Evolutionary conservation across 495 filamentous ascomycete species (phyloP), one percentile per base, ranked within the genome.

Genomic region (Daldinia caldariorum): DNA sequence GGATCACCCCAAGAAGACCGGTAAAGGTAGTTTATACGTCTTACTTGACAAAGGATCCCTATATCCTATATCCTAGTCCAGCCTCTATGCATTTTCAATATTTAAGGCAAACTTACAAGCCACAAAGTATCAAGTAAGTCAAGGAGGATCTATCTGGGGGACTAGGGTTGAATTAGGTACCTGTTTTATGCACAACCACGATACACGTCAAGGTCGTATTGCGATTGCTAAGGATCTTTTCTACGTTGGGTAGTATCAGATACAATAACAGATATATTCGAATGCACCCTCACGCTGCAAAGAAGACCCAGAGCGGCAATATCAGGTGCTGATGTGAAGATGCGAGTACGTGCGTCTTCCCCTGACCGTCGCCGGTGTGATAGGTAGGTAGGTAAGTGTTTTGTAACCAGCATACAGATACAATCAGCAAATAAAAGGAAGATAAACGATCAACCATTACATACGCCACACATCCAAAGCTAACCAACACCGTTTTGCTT

Each of bases 261-360:
- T 55, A 63, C 37, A 47, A 47, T 47, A 10, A 10, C 43, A 26
- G 26, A 3, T 22, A 47, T 18, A 59, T 37, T 20, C 37, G 35
- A 51, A 66, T 57, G 62, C 53, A 41, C 56, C 22, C 35, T 38
- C 34, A 59, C 34, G 55, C 39, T 37, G 59, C 56, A 60, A 41
- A 39, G 63, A 43, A 34, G 51, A 49, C 9, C 45, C 12, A 6
- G 43, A 47, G 58, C 49, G 56, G 60, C 34, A 51, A 72, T 65
- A 72, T 72, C 70, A 72, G 70, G 70, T 72, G 70, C 70, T 32
- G 29, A 34, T 34, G 49, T 53, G 56, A 56, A 53, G 64, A 68
- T 72, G 70, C 70, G 70, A 72, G 70, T 72, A 68, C 70, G 56
- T 72, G 70, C 70, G 61, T 68, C 64, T 64, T 64, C 64, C 60